A percentile compares a stretch with the other conserved stretches of the same genome.
phyloP scores from a whole-genome alignment of 306 rosid species.

The Sphenostylis stenocarpa region DNA sequence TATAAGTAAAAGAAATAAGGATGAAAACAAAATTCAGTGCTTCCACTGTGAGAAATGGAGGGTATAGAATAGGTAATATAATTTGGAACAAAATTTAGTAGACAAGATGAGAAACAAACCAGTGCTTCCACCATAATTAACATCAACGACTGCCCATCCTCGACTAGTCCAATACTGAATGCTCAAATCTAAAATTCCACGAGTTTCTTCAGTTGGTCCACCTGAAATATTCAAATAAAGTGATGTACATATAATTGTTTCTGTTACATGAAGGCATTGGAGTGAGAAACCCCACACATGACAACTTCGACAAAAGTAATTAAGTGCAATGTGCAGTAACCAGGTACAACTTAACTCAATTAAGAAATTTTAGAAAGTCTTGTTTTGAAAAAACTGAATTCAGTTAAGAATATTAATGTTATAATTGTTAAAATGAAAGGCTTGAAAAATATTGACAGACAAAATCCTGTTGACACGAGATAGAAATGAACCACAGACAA shows the following conservation, averaged over 20 bases:
- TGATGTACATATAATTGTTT: neutral
- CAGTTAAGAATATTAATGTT: neutral
- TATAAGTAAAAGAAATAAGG: too few relatives aligned
- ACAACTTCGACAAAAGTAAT: conserved; percentile 2
- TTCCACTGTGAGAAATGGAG: too few relatives aligned
- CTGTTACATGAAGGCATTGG: neutral
- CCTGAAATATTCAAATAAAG: conserved; percentile 57
- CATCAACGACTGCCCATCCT: conserved; percentile 90
- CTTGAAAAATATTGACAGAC: neutral
- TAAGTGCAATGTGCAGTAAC: conserved; percentile 1
- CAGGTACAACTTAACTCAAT: neutral
- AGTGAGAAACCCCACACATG: neutral
- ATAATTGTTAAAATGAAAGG: conserved; percentile 4
- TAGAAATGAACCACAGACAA: neutral
- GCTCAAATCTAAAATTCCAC: conserved; percentile 64
- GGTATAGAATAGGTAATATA: neutral
- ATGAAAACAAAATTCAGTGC: too few relatives aligned
- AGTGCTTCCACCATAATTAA: conserved; percentile 98
- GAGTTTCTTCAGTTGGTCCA: conserved; percentile 90
- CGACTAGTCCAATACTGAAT: conserved; percentile 95
- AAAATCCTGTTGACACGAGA: neutral
- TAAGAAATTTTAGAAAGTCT: too few relatives aligned
- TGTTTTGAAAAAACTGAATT: neutral
- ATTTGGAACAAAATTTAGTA: conserved; percentile 20
- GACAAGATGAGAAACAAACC: conserved; percentile 65